These are phyloP conservation scores for Moringa oleifera DNA, from an alignment of 345 rosid species.

Conservation along the genomic window DNA sequence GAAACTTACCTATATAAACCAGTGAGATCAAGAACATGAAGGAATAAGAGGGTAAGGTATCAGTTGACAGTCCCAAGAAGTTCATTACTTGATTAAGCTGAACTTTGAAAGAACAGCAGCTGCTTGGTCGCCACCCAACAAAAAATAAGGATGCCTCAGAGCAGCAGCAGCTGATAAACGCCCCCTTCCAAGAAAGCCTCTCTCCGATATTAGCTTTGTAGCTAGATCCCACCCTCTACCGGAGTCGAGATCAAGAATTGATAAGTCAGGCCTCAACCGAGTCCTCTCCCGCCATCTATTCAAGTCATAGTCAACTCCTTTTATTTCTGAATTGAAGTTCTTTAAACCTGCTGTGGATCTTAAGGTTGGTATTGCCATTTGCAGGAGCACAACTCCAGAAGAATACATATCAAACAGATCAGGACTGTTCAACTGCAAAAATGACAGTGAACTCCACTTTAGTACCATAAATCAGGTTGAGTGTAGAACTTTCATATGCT, in stretches of 20 bases:
- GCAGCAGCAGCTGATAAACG: slow-evolving; percentile 93
- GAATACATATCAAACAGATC: slow-evolving; percentile 93
- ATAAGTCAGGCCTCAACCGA: slow-evolving; percentile 68
- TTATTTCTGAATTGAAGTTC: slow-evolving; percentile 79
- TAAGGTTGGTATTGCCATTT: slow-evolving; percentile 84
- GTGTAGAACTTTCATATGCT: no score
- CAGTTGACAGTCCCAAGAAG: slow-evolving; percentile 14
- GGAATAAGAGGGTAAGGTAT: not conserved
- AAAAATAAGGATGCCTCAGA: slow-evolving; percentile 88
- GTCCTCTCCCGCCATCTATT: slow-evolving; percentile 69
- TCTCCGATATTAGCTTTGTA: slow-evolving; percentile 70
- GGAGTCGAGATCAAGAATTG: slow-evolving; percentile 76
- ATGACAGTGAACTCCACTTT: slow-evolving; percentile 11
- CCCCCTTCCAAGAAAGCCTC: slow-evolving; percentile 72
- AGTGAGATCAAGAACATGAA: not conserved
- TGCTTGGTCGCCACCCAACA: slow-evolving; percentile 89
- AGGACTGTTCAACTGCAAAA: slow-evolving; percentile 82
- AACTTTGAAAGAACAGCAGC: slow-evolving; percentile 81
- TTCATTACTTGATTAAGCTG: slow-evolving; percentile 49
- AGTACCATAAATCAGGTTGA: slow-evolving; percentile 16
- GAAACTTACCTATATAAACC: slow-evolving; percentile 4
- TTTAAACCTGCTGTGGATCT: slow-evolving; percentile 64
- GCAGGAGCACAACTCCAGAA: slow-evolving; percentile 82
- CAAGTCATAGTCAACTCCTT: slow-evolving; percentile 50
- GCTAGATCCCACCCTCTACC: slow-evolving; percentile 99